Conservation (phyloP, 345 rosid genomes). For the Physaria fendleri region DNA sequence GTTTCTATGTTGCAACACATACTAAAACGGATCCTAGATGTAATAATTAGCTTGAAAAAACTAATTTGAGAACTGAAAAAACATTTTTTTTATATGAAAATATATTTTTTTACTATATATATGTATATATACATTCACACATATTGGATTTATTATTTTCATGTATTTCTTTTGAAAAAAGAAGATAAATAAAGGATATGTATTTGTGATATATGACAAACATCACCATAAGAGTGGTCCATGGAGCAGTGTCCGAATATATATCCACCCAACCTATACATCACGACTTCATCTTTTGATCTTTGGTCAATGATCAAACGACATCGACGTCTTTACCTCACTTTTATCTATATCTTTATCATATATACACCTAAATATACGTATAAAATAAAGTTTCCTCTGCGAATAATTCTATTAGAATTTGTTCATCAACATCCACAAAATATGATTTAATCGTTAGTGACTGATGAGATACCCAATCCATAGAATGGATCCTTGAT, state of each 20-base stretch:
- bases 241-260: conserved; percentile 32
- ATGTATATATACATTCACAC: not conserved
- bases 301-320: conserved; percentile 31
- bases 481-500: conserved; percentile 10
- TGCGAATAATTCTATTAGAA: conserved; percentile 2
- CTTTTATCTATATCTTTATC: conserved; percentile 1
- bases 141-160: not conserved
- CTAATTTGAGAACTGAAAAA: too few species aligned
- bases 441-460: conserved; percentile 17
- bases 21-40: too few species aligned
- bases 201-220: conserved; percentile 19
- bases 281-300: conserved; percentile 23
- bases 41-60: too few species aligned
- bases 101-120: too few species aligned
- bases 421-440: conserved; percentile 3
- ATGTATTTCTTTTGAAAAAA: not conserved
- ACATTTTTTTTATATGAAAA: too few species aligned
- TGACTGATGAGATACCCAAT: conserved; percentile 15
- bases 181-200: not conserved
- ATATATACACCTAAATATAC: conserved; percentile 10
- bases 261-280: conserved; percentile 27
- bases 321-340: conserved; percentile 10
- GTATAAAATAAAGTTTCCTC: conserved; percentile 6
- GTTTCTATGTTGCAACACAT: too few species aligned
- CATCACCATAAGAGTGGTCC: conserved; percentile 17